Evolutionary conservation across 306 rosid species (phyloP).

Genomic region (Carpinus viminea): DNA sequence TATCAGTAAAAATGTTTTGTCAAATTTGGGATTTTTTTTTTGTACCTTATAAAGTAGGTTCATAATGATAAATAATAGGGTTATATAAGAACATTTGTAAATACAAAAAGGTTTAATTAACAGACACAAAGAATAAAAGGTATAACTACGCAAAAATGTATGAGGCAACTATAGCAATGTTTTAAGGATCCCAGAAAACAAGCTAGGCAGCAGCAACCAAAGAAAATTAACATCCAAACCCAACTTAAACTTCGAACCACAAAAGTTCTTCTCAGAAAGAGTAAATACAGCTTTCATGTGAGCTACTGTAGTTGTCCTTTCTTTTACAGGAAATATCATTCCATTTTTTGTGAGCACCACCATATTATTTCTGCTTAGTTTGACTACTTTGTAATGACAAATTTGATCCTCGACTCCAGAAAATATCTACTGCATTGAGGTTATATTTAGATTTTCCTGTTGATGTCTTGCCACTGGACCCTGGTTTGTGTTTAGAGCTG

Average conservation of each 20-base stretch:
- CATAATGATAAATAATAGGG: background rate
- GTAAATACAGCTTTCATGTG: background rate
- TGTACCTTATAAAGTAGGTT: conserved; percentile 13
- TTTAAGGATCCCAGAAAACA: background rate
- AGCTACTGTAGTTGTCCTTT: background rate
- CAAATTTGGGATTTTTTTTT: conserved; percentile 15
- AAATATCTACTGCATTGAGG: background rate
- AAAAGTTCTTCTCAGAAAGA: background rate
- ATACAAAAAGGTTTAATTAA: background rate
- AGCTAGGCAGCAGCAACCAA: background rate
- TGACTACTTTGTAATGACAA: background rate
- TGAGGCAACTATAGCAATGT: background rate
- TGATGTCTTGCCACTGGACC: no score
- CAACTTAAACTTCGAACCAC: background rate
- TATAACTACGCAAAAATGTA: background rate
- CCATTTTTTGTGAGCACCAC: background rate
- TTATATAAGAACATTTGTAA: background rate
- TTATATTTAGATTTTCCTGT: no score
- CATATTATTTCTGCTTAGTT: background rate
- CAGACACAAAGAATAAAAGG: background rate
- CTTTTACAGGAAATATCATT: background rate
- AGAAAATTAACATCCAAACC: background rate
- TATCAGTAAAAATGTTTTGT: conserved; percentile 9
- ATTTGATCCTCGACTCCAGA: background rate
- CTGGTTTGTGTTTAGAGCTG: background rate